Evolutionary conservation across 2,329 filamentous ascomycete species (phyloP), one percentile per base, ranked within the genome.

Genomic region (Nemania sp.): DNA sequence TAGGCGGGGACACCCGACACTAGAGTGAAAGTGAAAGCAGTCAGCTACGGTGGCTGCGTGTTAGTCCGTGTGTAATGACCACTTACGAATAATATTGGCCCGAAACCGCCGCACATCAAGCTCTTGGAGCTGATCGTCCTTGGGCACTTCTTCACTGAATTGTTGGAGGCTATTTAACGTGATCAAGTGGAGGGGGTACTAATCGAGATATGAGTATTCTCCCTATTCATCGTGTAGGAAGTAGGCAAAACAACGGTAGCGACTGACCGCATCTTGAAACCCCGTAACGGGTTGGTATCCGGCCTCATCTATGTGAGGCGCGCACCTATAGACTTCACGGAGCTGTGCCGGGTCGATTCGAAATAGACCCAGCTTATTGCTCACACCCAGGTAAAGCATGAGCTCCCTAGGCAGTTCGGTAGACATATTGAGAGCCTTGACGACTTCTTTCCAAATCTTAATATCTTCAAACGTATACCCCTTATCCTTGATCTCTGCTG

Each of bases 131-230:
- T 65, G 64, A 20, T 77, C 71, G 44, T 78, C 77, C 60, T 77
- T 78, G 1, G 78, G 75, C 6, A 89, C 76, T 41, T 80, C 74
- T 2, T 74, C 70, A 54, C 84, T 81, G 22, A 89, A 76, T 43
- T 84, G 78, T 43, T 80, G 79, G 19, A 90, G 75, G 59, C 84
- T 88, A 40, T 79, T 77, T 15, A 90, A 68, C 61, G 82, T 89
- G 46, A 90, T 71, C 36, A 91, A 72, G 60, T 89, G 84, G 14
- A 91, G 73, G 1, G 88, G 86, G 66, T 88, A 90, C 82, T 87
- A 40, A 19, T 34, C 36, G 19, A 11, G 11, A 17, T 12, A 28
- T 54, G 12, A 57, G 56, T 39, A 20, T 28, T 3, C n/a, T 34
- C 36, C 17, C 19, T 31, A 37, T 15, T 30, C 11, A 7, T 30